Base-by-base conservation (phyloP, 768 basidiomycete genomes). In the Butyriboletus loyo region DNA sequence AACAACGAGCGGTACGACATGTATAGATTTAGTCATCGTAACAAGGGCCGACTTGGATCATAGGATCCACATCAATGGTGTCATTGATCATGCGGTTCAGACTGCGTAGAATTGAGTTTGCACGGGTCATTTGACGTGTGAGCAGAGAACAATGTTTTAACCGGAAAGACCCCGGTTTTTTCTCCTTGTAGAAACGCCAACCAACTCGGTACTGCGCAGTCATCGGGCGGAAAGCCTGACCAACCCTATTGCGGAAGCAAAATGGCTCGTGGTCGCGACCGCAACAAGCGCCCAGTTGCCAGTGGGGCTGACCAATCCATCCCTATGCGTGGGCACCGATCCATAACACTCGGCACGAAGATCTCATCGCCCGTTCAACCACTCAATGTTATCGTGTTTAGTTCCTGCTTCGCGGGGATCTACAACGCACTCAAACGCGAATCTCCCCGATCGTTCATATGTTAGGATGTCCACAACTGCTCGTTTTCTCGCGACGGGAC, bases 381-480 rank as follows among this genome's bases (percentile, higher is more conserved):
- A 28, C 19, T n/a, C 31, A 27, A n/a, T 17, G 4, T 9, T 7
- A 24, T 15, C 5, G 21, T 17, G 30, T 44, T 30, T 15, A 2
- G 17, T 14, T 32, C 30, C 43, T n/a, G 9, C 5, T 25, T 42
- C 37, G 36, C 7, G 25, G 27, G 38, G 54, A 57, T 56, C 54
- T 45, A 25, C 54, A 13, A 19, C 35, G 4, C 15, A 45, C 37
- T 30, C 47, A 37, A 52, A 42, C 28, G 58, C 38, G 58, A 60
- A 56, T 56, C 58, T 57, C 11, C 48, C 42, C 32, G 54, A 55
- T 59, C 58, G 35, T 38, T 51, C 25, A 37, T 35, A 41, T 57
- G 55, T 35, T 22, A 22, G 40, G 13, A n/a, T 36, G 37, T 34
- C 37, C 37, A 27, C 5, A 30, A 38, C 30, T 8, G 13, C 14